Base-by-base conservation (phyloP, 1,139 yeast genomes). In the Diutina mesorugosa region DNA sequence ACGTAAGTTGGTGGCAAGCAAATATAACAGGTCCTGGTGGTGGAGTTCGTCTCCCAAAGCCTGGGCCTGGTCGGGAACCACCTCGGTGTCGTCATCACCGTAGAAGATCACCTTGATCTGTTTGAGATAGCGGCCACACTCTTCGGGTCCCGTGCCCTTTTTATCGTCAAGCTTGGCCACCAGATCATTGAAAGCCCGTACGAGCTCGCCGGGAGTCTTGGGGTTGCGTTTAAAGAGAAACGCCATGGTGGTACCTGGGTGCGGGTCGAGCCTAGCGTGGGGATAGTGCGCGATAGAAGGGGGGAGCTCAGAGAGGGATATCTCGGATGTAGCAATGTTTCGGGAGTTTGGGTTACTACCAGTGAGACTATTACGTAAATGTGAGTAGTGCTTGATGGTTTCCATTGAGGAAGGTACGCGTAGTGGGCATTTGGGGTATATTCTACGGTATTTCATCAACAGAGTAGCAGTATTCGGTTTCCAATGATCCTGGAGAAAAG, bases 171-270 rank as follows among this genome's bases (percentile, higher is more conserved):
- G 74, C 65, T 88, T 85, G 46, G 76, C 69, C 18, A 90, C 76
- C 63, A 83, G 89, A 57, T 93, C 98, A 61, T 81, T 81, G 60
- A 90, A 76, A 14, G 84, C 83, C 58, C 89, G 78, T 16, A 90
- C 86, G 59, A 90, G 78, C 65, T 93, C 99, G 46, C 80, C 82
- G 1, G 97, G 96, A 2, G 96, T 85, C 69, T 90, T 90, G n/a
- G 95, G 96, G 67, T 85, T 88, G 66, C 97, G 79, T 63, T 90
- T 87, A 77, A 93, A 91, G 64, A 93, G 75, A 66, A 91, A 91
- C 21, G 97, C 87, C 97, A 91, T 90, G 51, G 38, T 26, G 10
- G 18, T 21, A 21, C 26, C 26, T 21, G 26, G 26, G 26, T 21
- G 26, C 26, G 26, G 26, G 26, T 21, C 26, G 26, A 3, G 2